These are phyloP conservation scores for Cystofilobasidium macerans DNA, from an alignment of 768 basidiomycete species.

Conservation along the genomic window DNA sequence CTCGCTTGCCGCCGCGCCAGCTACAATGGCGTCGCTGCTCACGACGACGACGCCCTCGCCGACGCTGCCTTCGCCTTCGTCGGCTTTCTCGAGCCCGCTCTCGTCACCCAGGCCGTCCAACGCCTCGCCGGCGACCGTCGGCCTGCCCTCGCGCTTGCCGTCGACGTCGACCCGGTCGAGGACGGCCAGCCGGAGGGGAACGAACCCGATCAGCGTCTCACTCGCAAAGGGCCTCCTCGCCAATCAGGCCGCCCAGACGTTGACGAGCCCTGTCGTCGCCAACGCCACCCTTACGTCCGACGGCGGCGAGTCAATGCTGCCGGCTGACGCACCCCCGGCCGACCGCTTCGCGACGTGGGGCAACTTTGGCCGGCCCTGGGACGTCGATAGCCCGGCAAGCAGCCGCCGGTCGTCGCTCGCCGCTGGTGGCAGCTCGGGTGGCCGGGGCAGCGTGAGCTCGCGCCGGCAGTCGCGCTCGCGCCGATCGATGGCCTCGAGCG, in stretches of 20 bases:
- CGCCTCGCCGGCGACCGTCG: neutral
- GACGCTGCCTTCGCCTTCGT: neutral
- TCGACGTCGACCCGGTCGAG: slow-evolving; percentile 10
- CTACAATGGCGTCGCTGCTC: too few relatives aligned
- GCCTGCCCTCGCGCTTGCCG: neutral
- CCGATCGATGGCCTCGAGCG: neutral
- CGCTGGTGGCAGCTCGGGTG: neutral
- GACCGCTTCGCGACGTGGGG: slow-evolving; percentile 9
- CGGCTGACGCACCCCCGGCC: neutral
- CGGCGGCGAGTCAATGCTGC: neutral
- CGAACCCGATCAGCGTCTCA: slow-evolving; percentile 9
- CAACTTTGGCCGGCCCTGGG: neutral
- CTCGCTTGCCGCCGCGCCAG: too few relatives aligned
- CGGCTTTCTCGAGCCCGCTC: neutral
- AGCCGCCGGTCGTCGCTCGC: neutral
- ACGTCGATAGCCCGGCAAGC: neutral
- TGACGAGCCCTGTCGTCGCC: neutral
- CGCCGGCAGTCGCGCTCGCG: neutral
- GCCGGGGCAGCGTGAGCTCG: neutral
- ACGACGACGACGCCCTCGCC: neutral
- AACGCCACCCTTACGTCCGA: neutral
- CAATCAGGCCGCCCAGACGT: neutral
- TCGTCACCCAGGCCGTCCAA: neutral
- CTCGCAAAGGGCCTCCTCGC: slow-evolving; percentile 8
- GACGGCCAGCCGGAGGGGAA: neutral